Conservation (phyloP, 2,329 filamentous ascomycete species). For the Aspergillus brunneoviolaceus region DNA sequence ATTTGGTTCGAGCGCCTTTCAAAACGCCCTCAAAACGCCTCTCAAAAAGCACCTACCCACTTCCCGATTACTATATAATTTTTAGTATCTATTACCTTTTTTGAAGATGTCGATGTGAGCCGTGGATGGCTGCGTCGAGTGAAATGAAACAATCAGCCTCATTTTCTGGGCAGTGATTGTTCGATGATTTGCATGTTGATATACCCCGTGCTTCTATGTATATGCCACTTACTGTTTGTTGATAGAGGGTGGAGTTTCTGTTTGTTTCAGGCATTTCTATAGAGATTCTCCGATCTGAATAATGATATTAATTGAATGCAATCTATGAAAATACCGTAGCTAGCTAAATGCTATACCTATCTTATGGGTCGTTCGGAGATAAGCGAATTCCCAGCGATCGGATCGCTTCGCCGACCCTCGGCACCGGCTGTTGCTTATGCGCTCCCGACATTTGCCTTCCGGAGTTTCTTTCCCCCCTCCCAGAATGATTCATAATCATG, state of each 20-base stretch:
- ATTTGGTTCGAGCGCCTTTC: too few relatives aligned
- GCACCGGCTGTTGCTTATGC: not conserved
- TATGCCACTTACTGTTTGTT: slow-evolving; percentile 9
- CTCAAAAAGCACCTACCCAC: not conserved
- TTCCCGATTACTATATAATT: slow-evolving; percentile 18
- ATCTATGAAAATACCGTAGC: not conserved
- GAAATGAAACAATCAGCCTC: slow-evolving; percentile 7
- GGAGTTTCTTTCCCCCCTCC: not conserved
- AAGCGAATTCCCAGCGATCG: slow-evolving; percentile 1
- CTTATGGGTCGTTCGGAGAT: not conserved
- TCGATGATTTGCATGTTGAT: slow-evolving; percentile 17
- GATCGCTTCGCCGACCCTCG: slow-evolving; percentile 12
- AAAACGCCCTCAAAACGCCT: not conserved
- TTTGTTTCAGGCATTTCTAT: not conserved
- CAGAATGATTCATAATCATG: not conserved
- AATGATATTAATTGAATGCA: not conserved
- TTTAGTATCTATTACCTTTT: slow-evolving; percentile 16
- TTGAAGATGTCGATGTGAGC: slow-evolving; percentile 12
- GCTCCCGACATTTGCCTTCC: not conserved
- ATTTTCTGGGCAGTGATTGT: not conserved
- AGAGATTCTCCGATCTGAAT: not conserved
- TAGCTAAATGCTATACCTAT: not conserved
- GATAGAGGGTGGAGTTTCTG: slow-evolving; percentile 15
- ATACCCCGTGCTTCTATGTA: slow-evolving; percentile 17
- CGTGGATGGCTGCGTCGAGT: slow-evolving; percentile 14